Conservation (phyloP, 2,329 filamentous ascomycete species). For the Leptographium lundbergii region DNA sequence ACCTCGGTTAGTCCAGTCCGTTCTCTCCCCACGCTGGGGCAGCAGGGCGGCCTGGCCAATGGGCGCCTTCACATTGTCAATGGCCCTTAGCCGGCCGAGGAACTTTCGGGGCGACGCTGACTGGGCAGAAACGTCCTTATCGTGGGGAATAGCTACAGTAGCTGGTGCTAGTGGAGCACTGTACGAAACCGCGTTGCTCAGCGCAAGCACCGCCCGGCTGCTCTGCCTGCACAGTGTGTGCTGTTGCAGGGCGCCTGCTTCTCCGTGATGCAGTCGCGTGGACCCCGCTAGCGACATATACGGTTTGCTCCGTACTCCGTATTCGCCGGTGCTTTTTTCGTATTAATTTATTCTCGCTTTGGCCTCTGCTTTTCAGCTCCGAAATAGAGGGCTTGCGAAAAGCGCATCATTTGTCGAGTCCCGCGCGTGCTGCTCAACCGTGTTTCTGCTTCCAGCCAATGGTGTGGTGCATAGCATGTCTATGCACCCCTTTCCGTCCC, state of each 20-base stretch:
- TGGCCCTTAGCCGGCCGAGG: constrained; percentile 6
- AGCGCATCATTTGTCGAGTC: not conserved
- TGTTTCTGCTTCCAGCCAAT: not conserved
- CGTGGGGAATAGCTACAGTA: not conserved
- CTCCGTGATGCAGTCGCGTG: not conserved
- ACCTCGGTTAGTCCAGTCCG: constrained; percentile 12
- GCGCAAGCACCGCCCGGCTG: not conserved
- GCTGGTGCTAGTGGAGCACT: not conserved
- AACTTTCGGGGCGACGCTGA: constrained; percentile 11
- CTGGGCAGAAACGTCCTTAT: constrained; percentile 7
- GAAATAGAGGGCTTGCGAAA: not conserved
- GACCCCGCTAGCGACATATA: not conserved
- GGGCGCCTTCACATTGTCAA: constrained; percentile 10
- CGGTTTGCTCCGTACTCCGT: not conserved
- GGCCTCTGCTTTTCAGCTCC: not conserved
- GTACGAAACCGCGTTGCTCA: not conserved
- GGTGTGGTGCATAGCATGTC: not conserved
- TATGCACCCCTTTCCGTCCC: not conserved
- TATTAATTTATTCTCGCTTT: not conserved
- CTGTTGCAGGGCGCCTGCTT: not conserved
- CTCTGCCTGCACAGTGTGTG: not conserved
- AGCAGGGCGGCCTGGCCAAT: constrained; percentile 7
- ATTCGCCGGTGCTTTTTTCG: not conserved
- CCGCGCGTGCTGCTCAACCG: not conserved
- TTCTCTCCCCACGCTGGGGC: constrained; percentile 2